Evolutionary conservation across 2,329 filamentous ascomycete genomes (phyloP).

Genomic region (Sodiomyces alkalinus): DNA sequence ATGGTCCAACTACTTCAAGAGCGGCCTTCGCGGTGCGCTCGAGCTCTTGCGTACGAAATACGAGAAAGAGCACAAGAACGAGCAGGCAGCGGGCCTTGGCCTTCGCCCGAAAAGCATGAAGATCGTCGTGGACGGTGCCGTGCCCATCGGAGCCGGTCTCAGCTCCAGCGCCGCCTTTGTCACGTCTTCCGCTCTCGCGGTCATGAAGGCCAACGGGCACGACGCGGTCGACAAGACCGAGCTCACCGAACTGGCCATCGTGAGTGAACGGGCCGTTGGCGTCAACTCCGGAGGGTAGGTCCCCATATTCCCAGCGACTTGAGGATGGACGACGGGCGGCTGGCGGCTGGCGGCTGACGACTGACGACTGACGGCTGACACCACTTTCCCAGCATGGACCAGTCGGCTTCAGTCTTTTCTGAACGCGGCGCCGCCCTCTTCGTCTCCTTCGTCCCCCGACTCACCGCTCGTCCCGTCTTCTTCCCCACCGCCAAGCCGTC

Average conservation of each 20-base stretch:
- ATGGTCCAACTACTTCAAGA: constrained; percentile 99
- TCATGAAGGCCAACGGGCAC: constrained; percentile 74
- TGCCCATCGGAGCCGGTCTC: constrained; percentile 81
- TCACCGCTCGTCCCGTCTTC: constrained; percentile 61
- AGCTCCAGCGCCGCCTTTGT: constrained; percentile 92
- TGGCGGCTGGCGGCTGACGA: too few relatives aligned
- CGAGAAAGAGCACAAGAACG: too few relatives aligned
- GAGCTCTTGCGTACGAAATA: constrained; percentile 57
- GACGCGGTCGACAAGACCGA: constrained; percentile 74
- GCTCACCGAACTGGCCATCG: constrained; percentile 81
- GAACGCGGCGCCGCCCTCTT: constrained; percentile 74
- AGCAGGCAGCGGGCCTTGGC: constrained; percentile 30
- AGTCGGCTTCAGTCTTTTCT: constrained; percentile 89
- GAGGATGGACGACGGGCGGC: too few relatives aligned
- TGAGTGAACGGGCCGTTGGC: constrained; percentile 84
- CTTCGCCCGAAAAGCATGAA: constrained; percentile 68
- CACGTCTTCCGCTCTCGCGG: constrained; percentile 75
- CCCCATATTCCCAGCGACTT: too few relatives aligned
- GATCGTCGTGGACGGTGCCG: constrained; percentile 77
- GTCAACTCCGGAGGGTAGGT: constrained; percentile 87
- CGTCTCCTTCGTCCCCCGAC: constrained; percentile 71
- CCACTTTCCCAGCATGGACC: constrained; percentile 61
- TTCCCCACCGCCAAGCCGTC: constrained; percentile 73
- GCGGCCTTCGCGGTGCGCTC: constrained; percentile 69
- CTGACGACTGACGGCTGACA: too few relatives aligned